Conservation (phyloP, 306 rosid genomes). For the Cucurbita pepo region DNA sequence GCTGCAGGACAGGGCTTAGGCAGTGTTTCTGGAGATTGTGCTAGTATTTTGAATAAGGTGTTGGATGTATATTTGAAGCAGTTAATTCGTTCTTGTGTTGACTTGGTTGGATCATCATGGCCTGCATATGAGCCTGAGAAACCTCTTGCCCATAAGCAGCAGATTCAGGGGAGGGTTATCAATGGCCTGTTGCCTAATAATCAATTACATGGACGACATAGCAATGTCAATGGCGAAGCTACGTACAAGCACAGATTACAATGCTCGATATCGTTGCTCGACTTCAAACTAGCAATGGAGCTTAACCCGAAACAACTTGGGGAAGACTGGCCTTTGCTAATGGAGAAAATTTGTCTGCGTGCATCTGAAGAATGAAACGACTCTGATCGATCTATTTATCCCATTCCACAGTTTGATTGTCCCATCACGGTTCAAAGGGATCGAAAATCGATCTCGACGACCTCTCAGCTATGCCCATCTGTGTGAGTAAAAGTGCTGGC, state of each 20-base stretch:
- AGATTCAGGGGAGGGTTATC: conserved; percentile 48
- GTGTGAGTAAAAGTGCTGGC: not conserved
- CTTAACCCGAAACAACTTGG: conserved; percentile 90
- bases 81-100: conserved; percentile 70
- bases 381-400: conserved; percentile 16
- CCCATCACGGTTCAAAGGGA: conserved; percentile 36
- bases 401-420: conserved; percentile 28
- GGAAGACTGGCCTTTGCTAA: conserved; percentile 83
- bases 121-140: conserved; percentile 36
- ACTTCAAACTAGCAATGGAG: conserved; percentile 96
- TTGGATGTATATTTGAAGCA: conserved; percentile 79
- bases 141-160: conserved; percentile 44
- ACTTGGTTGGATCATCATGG: conserved; percentile 58
- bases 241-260: conserved; percentile 30
- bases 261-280: conserved; percentile 57
- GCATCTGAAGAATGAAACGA: conserved; percentile 51
- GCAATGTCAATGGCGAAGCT: conserved; percentile 25
- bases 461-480: not conserved
- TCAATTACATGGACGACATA: conserved; percentile 33
- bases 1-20: conserved; percentile 76
- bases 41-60: conserved; percentile 46
- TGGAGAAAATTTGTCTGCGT: conserved; percentile 82
- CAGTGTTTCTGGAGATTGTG: conserved; percentile 68
- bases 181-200: conserved; percentile 75
- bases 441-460: conserved; percentile 8